phyloP scores from a whole-genome alignment of 1,284 basidiomycete genomes.

The Cryptococcus sp. region DNA sequence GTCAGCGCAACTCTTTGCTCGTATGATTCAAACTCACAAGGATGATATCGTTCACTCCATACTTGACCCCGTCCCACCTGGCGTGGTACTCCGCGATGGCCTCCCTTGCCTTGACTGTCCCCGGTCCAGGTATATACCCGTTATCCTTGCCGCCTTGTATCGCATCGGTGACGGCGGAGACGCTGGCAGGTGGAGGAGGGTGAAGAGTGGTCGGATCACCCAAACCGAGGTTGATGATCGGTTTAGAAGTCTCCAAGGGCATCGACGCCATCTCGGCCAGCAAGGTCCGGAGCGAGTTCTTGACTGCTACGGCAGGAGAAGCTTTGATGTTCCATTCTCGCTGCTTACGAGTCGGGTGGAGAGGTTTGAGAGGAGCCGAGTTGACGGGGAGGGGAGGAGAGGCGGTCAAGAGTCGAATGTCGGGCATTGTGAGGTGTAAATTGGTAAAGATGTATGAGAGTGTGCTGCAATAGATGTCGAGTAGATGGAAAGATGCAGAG shows the following conservation, averaged over 20 bases:
- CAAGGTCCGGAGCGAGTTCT: slow-evolving; percentile 35
- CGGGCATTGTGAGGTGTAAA: slow-evolving; percentile 16
- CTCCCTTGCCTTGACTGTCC: slow-evolving; percentile 32
- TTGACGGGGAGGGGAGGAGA: background rate
- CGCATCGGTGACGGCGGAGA: slow-evolving; percentile 30
- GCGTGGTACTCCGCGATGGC: slow-evolving; percentile 43
- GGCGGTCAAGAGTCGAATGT: slow-evolving; percentile 19
- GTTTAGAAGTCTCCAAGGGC: slow-evolving; percentile 22
- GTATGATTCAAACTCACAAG: slow-evolving; percentile 19
- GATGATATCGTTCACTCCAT: slow-evolving; percentile 26
- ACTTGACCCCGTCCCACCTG: slow-evolving; percentile 35
- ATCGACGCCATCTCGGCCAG: slow-evolving; percentile 28
- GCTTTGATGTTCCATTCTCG: slow-evolving; percentile 30
- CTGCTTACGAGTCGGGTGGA: background rate
- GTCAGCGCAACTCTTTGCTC: slow-evolving; percentile 1
- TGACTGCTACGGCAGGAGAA: slow-evolving; percentile 31
- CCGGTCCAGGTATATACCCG: slow-evolving; percentile 40
- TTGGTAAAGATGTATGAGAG: background rate
- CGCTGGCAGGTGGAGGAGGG: slow-evolving; percentile 31
- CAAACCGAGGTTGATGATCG: slow-evolving; percentile 45
- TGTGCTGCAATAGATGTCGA: background rate
- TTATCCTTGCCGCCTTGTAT: slow-evolving; percentile 27
- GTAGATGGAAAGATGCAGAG: too few species aligned
- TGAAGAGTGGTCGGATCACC: slow-evolving; percentile 45
- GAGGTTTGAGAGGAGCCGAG: slow-evolving; percentile 8